Conservation (phyloP, 371 early-diverging fungal species). For the Basidiobolus heterosporus region DNA sequence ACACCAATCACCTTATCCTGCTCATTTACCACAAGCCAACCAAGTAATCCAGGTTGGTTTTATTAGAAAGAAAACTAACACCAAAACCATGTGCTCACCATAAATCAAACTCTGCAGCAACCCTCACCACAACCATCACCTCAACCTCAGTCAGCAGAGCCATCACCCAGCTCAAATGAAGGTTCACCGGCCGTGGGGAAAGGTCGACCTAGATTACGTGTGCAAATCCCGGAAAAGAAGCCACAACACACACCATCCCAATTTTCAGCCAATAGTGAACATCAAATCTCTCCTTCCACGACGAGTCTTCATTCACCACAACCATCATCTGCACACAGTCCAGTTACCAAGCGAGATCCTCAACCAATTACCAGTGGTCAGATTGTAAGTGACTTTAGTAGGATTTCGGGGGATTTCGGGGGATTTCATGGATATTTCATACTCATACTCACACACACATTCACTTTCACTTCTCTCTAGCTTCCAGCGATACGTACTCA, state of each 20-base stretch:
- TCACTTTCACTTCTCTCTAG: too few species aligned
- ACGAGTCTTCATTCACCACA: not conserved
- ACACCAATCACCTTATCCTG: constrained; percentile 3
- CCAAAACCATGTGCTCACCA: not conserved
- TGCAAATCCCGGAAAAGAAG: constrained; percentile 23
- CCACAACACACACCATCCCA: too few species aligned
- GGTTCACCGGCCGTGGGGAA: constrained; percentile 8
- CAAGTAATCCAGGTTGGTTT: constrained; percentile 10
- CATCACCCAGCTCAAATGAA: constrained; percentile 8
- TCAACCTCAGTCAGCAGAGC: constrained; percentile 11
- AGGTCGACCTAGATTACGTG: constrained; percentile 21
- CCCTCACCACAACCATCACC: constrained; percentile 7
- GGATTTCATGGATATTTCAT: too few species aligned
- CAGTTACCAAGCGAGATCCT: constrained; percentile 9
- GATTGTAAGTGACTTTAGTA: too few species aligned
- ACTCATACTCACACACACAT: too few species aligned
- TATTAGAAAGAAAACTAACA: constrained; percentile 11
- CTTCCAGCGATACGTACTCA: too few species aligned
- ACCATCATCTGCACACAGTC: not conserved
- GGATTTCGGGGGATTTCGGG: too few species aligned
- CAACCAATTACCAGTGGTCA: not conserved
- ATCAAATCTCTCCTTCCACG: constrained; percentile 8
- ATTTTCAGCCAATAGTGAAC: constrained; percentile 7
- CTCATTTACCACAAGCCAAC: constrained; percentile 8
- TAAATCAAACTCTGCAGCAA: not conserved